Conservation (phyloP, 352 stramenopile genomes). For the Pythium aphanidermatum region DNA sequence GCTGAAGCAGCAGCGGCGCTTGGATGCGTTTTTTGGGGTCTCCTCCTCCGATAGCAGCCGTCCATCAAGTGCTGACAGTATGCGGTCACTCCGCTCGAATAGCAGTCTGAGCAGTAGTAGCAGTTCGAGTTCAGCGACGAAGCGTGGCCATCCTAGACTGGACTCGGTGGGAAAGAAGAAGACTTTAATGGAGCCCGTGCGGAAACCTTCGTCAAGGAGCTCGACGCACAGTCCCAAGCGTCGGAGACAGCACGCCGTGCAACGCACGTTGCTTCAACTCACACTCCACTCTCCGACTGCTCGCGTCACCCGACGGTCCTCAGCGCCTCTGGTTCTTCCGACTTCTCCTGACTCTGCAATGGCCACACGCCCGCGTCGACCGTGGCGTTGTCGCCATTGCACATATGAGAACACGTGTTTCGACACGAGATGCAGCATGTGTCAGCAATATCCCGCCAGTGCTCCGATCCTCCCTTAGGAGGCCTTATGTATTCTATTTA, state of each 20-base stretch:
- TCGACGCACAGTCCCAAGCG: constrained; percentile 17
- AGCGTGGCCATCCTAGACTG: background rate
- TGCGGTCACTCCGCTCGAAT: constrained; percentile 10
- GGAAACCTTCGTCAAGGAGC: constrained; percentile 12
- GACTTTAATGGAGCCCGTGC: no score
- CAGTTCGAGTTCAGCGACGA: background rate
- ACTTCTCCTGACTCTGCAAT: background rate
- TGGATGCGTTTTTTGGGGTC: constrained; percentile 18
- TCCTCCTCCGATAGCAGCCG: background rate
- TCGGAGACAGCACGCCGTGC: constrained; percentile 4
- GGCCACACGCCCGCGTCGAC: constrained; percentile 12
- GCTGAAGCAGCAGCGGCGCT: constrained; percentile 8
- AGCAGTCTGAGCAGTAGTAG: constrained; percentile 5
- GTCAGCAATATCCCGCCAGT: constrained; percentile 16
- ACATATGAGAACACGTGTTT: constrained; percentile 78
- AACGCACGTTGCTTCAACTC: constrained; percentile 18
- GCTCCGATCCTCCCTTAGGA: background rate
- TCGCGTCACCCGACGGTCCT: background rate
- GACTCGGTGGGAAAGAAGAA: constrained; percentile 9
- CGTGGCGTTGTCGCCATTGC: constrained; percentile 54
- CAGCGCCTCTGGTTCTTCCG: background rate
- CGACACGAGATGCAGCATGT: constrained; percentile 65
- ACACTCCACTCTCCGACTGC: constrained; percentile 10
- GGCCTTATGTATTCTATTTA: background rate
- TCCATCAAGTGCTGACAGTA: constrained; percentile 5